These are phyloP conservation scores for Stentor coeruleus DNA, from an alignment of 73 alveolate species.

Conservation along the genomic window DNA sequence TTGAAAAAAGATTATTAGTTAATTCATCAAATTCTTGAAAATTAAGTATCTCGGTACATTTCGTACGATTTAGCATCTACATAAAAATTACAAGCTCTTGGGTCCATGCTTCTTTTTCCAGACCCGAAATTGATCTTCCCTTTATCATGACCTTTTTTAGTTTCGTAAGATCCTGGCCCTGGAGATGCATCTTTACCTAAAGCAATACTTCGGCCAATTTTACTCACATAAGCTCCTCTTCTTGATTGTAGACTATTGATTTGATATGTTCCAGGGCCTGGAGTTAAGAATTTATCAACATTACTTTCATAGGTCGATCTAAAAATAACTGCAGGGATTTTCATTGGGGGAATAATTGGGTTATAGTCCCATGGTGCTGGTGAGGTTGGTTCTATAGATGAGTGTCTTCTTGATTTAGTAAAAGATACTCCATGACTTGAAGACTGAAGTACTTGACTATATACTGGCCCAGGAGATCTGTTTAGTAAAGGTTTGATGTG, in stretches of 20 bases:
- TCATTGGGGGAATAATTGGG: background rate
- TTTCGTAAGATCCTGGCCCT: slow-evolving; percentile 19
- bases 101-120: slow-evolving; percentile 1
- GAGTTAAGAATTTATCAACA: background rate
- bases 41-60: background rate
- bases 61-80: slow-evolving; percentile 12
- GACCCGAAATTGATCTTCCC: background rate
- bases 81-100: slow-evolving; percentile 19
- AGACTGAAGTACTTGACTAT: background rate
- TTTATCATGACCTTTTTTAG: background rate
- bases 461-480: slow-evolving; percentile 23
- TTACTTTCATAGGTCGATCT: background rate
- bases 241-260: background rate
- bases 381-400: background rate
- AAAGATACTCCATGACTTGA: background rate
- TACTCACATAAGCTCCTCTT: background rate
- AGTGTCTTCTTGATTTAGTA: slow-evolving; percentile 11
- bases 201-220: background rate
- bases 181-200: background rate
- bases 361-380: slow-evolving; percentile 13
- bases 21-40: too few relatives aligned
- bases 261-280: slow-evolving; percentile 16
- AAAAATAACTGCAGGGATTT: background rate
- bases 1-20: too few relatives aligned
- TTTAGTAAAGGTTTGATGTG: background rate